Percentiles rank a stretch among this genome's conserved stretches.
phyloP scores from a whole-genome alignment of 352 stramenopile genomes.

The Pythium biforme region DNA sequence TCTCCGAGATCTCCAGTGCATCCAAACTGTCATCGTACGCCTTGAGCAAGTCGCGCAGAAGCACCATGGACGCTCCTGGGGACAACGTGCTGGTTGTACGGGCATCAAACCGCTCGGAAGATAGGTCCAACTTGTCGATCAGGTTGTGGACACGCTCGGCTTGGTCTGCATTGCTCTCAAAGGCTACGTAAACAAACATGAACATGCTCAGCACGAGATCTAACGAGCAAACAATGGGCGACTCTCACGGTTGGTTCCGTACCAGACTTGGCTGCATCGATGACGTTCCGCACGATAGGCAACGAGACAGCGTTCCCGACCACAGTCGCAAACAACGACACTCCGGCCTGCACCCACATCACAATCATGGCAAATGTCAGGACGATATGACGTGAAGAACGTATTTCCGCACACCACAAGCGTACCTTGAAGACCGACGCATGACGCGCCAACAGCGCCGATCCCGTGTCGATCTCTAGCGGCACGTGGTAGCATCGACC shows the following conservation, averaged over 20 bases:
- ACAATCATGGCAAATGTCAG: too few species aligned
- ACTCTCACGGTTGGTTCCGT: too few species aligned
- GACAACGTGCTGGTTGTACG: constrained; percentile 1
- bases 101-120: constrained; percentile 3
- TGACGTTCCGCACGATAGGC: neutral
- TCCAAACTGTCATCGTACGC: constrained; percentile 7
- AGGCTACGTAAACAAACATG: too few species aligned
- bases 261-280: constrained; percentile 2
- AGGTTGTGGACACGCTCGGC: constrained; percentile 7
- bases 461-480: constrained; percentile 13
- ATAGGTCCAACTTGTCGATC: constrained; percentile 5
- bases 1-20: constrained; percentile 13
- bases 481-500: constrained; percentile 18
- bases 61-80: neutral
- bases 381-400: too few species aligned
- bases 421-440: constrained; percentile 2
- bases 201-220: too few species aligned
- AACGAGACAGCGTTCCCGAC: constrained; percentile 1
- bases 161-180: neutral
- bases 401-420: too few species aligned
- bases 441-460: constrained; percentile 5
- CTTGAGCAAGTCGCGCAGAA: constrained; percentile 13
- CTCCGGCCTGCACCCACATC: neutral
- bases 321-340: constrained; percentile 13
- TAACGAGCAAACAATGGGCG: too few species aligned